A percentile compares a stretch with the other conserved stretches of the same genome.
These are phyloP conservation scores for Dianthus caryophyllus DNA, from an alignment of 148 eudicot species.

Conservation along the genomic window DNA sequence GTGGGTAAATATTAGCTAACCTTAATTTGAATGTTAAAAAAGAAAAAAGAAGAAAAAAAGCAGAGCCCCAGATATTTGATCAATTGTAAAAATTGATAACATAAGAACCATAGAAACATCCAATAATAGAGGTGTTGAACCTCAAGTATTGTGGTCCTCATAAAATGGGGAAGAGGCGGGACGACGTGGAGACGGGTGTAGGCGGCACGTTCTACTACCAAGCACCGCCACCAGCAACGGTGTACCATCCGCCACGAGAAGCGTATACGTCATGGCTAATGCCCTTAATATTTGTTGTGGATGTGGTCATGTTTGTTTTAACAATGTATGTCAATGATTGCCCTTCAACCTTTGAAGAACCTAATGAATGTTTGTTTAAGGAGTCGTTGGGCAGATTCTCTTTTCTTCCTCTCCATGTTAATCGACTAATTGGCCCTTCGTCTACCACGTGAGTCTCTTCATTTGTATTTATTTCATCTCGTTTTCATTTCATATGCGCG, in stretches of 20 bases:
- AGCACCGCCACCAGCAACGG: slow-evolving; percentile 20
- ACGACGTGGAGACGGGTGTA: slow-evolving; percentile 25
- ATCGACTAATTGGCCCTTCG: slow-evolving; percentile 43
- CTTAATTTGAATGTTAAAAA: too few relatives aligned
- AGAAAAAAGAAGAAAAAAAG: too few relatives aligned
- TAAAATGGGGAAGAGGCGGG: slow-evolving; percentile 33
- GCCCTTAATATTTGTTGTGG: slow-evolving; percentile 30
- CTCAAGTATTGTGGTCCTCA: too few relatives aligned
- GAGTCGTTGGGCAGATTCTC: slow-evolving; percentile 30
- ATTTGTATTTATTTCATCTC: too few relatives aligned
- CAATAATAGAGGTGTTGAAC: too few relatives aligned
- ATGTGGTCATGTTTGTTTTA: slow-evolving; percentile 28
- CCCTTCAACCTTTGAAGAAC: slow-evolving; percentile 19
- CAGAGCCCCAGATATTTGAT: too few relatives aligned
- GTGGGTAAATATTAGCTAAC: too few relatives aligned
- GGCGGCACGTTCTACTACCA: slow-evolving; percentile 32
- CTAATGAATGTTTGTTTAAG: slow-evolving; percentile 19
- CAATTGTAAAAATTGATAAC: too few relatives aligned
- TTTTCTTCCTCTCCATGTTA: slow-evolving; percentile 26
- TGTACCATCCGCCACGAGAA: slow-evolving; percentile 16
- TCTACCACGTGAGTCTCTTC: slow-evolving; percentile 26
- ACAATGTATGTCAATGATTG: slow-evolving; percentile 39
- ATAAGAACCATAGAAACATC: too few relatives aligned
- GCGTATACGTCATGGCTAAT: slow-evolving; percentile 35
- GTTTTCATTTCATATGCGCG: too few relatives aligned